Percentiles rank a stretch among this genome's conserved stretches.
Evolutionary conservation across 78 protist genomes (phyloP).

Genomic region (Emiliania huxleyi): DNA sequence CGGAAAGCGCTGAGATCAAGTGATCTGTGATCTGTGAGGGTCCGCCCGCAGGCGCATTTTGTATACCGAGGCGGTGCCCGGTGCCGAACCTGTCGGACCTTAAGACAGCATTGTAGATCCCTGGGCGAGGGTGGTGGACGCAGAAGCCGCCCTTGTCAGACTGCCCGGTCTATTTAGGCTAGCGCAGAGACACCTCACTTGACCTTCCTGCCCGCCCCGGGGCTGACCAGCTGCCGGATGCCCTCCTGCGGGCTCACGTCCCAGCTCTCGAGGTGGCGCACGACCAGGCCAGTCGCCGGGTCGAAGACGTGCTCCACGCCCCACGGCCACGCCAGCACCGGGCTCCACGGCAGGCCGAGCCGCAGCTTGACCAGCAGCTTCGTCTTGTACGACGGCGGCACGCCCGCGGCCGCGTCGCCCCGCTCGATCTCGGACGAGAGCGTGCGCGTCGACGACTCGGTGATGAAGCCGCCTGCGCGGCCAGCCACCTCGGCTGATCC

Average conservation of each 20-base stretch:
- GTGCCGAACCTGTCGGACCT: too few species aligned
- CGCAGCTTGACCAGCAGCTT: slow-evolving; percentile 1
- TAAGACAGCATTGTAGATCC: too few species aligned
- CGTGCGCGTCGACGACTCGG: not conserved
- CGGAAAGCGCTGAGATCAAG: too few species aligned
- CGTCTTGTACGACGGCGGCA: not conserved
- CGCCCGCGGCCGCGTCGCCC: not conserved
- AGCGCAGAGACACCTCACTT: too few species aligned
- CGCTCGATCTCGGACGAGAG: not conserved
- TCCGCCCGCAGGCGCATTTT: too few species aligned
- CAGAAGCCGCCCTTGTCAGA: too few species aligned
- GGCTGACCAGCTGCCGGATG: not conserved
- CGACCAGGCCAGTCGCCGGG: not conserved
- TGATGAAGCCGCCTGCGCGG: slow-evolving; percentile 32
- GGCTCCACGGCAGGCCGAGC: slow-evolving; percentile 18
- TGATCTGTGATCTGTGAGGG: too few species aligned
- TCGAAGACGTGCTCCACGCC: not conserved
- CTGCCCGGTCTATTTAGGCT: too few species aligned
- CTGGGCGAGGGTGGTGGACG: too few species aligned
- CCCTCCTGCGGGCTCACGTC: not conserved
- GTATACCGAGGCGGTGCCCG: too few species aligned
- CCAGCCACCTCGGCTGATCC: too few species aligned
- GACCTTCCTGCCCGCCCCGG: not conserved
- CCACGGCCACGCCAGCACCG: slow-evolving; percentile 27
- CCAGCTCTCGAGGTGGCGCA: not conserved